These are phyloP conservation scores for Aspergillus costaricaensis DNA, from an alignment of 2,329 filamentous ascomycete species.

Conservation along the genomic window DNA sequence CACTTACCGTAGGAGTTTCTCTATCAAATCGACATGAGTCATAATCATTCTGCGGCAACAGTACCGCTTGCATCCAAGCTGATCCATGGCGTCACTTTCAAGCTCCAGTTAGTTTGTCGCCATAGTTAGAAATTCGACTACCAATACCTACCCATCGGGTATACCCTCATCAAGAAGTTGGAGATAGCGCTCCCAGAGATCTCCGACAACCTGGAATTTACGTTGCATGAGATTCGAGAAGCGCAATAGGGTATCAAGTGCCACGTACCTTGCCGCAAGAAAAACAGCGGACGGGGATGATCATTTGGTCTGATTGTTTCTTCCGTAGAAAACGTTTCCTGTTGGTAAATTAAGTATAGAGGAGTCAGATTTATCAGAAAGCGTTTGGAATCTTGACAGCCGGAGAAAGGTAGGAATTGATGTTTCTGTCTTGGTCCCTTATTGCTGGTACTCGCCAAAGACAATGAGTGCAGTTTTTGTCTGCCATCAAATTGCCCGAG, in stretches of 20 bases:
- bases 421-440: not conserved
- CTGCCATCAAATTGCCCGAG: not conserved
- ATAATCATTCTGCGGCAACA: constrained; percentile 99
- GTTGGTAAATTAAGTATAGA: not conserved
- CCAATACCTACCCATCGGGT: constrained; percentile 66
- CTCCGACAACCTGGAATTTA: constrained; percentile 76
- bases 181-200: constrained; percentile 96
- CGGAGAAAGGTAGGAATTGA: not conserved
- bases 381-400: not conserved
- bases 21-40: constrained; percentile 98
- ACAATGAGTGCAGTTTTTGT: not conserved
- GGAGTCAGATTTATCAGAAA: not conserved
- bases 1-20: constrained; percentile 89
- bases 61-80: constrained; percentile 90
- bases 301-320: constrained; percentile 61
- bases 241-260: not conserved
- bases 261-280: constrained; percentile 89
- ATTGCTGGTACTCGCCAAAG: not conserved
- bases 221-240: constrained; percentile 15
- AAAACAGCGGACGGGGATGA: constrained; percentile 98
- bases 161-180: constrained; percentile 79
- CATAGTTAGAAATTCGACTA: not conserved
- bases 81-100: constrained; percentile 87
- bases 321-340: not conserved
- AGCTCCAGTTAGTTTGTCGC: constrained; percentile 14